Conservation (phyloP, 2,329 filamentous ascomycete genomes). For the Helotiales sp. region DNA sequence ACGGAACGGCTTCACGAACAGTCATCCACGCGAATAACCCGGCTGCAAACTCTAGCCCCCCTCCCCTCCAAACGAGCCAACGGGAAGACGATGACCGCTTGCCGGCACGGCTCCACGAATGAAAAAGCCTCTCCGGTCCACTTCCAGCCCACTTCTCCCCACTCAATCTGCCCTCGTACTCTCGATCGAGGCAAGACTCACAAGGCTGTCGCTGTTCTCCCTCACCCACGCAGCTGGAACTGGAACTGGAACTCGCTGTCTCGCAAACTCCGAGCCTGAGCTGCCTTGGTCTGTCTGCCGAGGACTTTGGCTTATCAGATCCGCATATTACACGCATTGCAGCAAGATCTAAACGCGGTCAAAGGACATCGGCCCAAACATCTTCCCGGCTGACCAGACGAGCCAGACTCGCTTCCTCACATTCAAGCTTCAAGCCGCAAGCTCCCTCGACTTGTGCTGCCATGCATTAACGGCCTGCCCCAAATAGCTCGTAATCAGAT, state of each 20-base stretch:
- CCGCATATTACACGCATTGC: background rate
- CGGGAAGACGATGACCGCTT: background rate
- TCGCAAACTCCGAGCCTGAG: too few species aligned
- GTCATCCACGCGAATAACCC: constrained; percentile 1
- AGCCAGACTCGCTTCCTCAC: background rate
- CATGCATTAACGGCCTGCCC: background rate
- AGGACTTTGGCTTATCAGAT: background rate
- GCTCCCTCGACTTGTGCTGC: background rate
- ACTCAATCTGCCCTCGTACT: too few species aligned
- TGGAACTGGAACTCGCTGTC: background rate
- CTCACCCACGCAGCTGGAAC: background rate
- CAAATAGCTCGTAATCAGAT: constrained; percentile 12
- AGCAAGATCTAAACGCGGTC: background rate
- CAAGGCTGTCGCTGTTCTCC: background rate
- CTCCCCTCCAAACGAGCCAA: background rate
- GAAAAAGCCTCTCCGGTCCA: too few species aligned
- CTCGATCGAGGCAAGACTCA: too few species aligned
- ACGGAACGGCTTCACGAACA: background rate
- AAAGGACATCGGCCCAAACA: constrained; percentile 3
- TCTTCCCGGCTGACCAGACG: constrained; percentile 18
- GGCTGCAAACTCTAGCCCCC: too few species aligned
- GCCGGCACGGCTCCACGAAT: background rate
- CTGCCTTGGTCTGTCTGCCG: too few species aligned
- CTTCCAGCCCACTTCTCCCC: too few species aligned
- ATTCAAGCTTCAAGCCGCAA: background rate